Conservation (phyloP, 257 asterid genomes). For the Solanum corneliomulleri region DNA sequence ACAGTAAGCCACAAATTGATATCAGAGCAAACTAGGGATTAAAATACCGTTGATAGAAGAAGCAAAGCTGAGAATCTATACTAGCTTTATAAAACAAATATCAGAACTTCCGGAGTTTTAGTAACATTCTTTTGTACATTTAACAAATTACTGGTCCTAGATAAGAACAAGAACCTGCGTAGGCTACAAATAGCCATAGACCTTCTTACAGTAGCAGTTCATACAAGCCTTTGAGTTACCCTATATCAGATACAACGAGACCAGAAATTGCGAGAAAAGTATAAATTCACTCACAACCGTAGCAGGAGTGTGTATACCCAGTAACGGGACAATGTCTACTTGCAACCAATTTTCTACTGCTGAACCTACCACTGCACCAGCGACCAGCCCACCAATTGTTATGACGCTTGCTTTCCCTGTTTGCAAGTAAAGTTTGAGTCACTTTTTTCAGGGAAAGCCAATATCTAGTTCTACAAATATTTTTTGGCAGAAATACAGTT, state of each 20-base stretch:
- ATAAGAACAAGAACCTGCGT: conserved; percentile 13
- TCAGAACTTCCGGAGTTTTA: background rate
- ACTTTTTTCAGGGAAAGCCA: background rate
- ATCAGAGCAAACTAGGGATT: background rate
- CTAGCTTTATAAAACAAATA: conserved; percentile 1
- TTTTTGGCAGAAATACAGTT: background rate
- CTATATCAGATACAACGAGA: conserved; percentile 71
- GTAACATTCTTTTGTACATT: conserved; percentile 37
- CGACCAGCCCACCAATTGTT: conserved; percentile 91
- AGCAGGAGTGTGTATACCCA: conserved; percentile 86
- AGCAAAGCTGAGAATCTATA: background rate
- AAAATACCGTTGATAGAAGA: background rate
- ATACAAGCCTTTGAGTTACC: conserved; percentile 7
- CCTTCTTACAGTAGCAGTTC: conserved; percentile 10
- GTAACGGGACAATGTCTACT: conserved; percentile 85
- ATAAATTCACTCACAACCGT: conserved; percentile 79
- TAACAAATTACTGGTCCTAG: conserved; percentile 26
- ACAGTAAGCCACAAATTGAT: background rate
- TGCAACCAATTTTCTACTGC: conserved; percentile 93
- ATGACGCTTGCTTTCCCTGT: conserved; percentile 90
- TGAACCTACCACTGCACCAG: conserved; percentile 94
- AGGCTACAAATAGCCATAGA: conserved; percentile 8
- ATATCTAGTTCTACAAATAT: background rate
- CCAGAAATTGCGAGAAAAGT: conserved; percentile 74
- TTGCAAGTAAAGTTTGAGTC: conserved; percentile 4